phyloP scores from a whole-genome alignment of 129 eudicot genomes.

The Flaveria sonorensis region DNA sequence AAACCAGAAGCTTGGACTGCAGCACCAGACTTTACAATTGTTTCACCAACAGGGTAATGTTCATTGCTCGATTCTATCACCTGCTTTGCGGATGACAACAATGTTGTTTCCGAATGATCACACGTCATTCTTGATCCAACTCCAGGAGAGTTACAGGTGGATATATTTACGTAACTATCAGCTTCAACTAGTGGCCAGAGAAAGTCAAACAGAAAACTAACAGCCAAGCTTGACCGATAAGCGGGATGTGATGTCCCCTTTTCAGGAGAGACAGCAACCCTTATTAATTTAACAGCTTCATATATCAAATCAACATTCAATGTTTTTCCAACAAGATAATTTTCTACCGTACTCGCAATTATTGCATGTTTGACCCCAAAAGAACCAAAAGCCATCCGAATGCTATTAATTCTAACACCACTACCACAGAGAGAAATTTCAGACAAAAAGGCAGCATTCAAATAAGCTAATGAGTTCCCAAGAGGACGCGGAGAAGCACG shows the following conservation, averaged over 20 bases:
- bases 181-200: constrained; percentile 46
- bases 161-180: constrained; percentile 2
- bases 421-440: constrained; percentile 39
- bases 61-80: constrained; percentile 61
- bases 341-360: constrained; percentile 64
- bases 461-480: constrained; percentile 82
- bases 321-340: constrained; percentile 53
- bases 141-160: constrained; percentile 17
- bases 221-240: constrained; percentile 82
- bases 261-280: constrained; percentile 51
- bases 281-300: constrained; percentile 58
- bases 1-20: constrained; percentile 94
- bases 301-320: constrained; percentile 44
- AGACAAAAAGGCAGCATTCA: constrained; percentile 85
- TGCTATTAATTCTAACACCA: constrained; percentile 49
- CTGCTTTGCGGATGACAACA: constrained; percentile 75
- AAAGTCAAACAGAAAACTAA: constrained; percentile 73
- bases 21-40: constrained; percentile 73
- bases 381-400: constrained; percentile 78
- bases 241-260: constrained; percentile 60
- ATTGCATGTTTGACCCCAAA: constrained; percentile 67
- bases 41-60: constrained; percentile 80
- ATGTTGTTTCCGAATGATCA: constrained; percentile 27
- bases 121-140: constrained; percentile 8
- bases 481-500: constrained; percentile 94